Evolutionary conservation across 148 eudicot species (phyloP), one percentile per base, ranked within the genome.

Genomic region (Spergularia bocconei): DNA sequence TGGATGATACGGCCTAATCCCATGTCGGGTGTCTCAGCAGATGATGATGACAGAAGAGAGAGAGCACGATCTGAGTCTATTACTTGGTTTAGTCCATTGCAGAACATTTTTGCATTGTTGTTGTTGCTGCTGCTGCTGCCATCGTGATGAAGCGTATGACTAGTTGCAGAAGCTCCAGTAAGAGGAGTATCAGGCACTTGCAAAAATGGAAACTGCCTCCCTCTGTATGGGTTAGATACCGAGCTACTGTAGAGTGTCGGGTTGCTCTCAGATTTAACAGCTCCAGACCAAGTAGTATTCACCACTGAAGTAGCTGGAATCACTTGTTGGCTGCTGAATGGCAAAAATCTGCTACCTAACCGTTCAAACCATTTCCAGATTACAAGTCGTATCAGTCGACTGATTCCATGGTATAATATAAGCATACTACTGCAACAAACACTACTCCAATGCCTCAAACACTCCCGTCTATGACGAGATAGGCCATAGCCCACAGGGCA

Each of bases 41-140:
- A 67, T 47, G 88, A 80, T 21, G 88, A 88, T 93, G 98, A 93
- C 98, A 93, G 98, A 93, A 93, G 97, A 93, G 98, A 91, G 97
- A 89, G 98, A 93, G 98, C 98, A 91, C 92, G 84, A 79, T 87
- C 84, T 41, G 88, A 80, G 56, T 86, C 84, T 14, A 83, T 75
- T 78, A 79, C 87, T 74, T 77, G 85, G 75, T 67, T 82, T n/a
- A 81, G 71, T 38, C 85, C 85, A 48, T 72, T 79, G 25, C 78
- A 72, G 74, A 82, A 81, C 53, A 70, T 41, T 60, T 82, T 79
- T 23, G 69, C 79, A 72, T 20, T 57, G 74, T 69, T 47, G 55
- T 16, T 70, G 63, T 44, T 59, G 44, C 25, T 65, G 72, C 21
- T 73, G 64, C 81, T 69, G 68, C 71, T 62, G 76, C 69, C 71